Evolutionary conservation across 371 early-diverging fungal genomes (phyloP).

Genomic region (Mortierella sp.): DNA sequence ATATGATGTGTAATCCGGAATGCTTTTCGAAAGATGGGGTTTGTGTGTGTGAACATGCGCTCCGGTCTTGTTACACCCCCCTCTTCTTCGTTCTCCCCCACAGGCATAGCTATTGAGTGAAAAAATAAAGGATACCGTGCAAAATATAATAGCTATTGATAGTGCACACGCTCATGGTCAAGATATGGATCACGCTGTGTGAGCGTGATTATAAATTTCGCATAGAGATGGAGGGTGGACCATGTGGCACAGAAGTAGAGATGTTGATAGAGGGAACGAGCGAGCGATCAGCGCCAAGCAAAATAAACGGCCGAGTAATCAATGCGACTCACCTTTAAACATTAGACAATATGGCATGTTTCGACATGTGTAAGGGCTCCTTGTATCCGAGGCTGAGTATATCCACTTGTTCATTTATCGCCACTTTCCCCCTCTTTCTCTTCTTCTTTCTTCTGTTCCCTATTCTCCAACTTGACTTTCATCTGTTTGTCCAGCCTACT

Average conservation of each 20-base stretch:
- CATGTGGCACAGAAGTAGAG: conserved; percentile 17
- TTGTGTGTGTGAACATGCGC: conserved; percentile 22
- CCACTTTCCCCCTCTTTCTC: not conserved
- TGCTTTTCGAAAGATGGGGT: not conserved
- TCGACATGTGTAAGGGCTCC: not conserved
- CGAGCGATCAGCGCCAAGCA: not conserved
- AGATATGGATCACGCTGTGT: not conserved
- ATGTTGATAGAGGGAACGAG: not conserved
- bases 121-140: not conserved
- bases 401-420: not conserved
- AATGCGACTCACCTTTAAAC: not conserved
- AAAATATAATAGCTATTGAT: not conserved
- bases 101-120: too few relatives aligned
- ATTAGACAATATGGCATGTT: not conserved
- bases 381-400: not conserved
- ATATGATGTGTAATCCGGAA: not conserved
- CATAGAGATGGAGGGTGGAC: conserved; percentile 2
- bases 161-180: not conserved
- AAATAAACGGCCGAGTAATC: not conserved
- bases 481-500: not conserved
- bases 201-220: not conserved
- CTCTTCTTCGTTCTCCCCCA: not conserved
- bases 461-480: not conserved
- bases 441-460: not conserved
- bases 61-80: not conserved